Evolutionary conservation across 2,329 filamentous ascomycete genomes (phyloP).

Genomic region (Stemphylium beticola): DNA sequence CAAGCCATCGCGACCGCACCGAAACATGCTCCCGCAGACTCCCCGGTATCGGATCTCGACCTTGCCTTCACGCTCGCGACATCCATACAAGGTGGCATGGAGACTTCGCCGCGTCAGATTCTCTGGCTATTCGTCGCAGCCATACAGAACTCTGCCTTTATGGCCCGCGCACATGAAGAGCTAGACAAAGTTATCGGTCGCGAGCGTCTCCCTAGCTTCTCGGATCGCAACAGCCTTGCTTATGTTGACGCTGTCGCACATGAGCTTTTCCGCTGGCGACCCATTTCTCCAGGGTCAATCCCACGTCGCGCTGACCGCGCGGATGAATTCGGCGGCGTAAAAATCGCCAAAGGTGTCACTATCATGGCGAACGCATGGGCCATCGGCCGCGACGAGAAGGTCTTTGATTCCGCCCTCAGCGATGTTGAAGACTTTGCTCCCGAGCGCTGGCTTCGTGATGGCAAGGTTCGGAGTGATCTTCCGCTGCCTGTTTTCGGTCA

Average conservation of each 20-base stretch:
- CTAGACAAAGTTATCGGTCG: constrained; percentile 14
- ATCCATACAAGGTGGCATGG: constrained; percentile 17
- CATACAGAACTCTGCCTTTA: constrained; percentile 1
- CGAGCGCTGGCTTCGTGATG: constrained; percentile 16
- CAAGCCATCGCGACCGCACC: constrained; percentile 11
- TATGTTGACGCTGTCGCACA: constrained; percentile 15
- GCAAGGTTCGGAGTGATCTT: constrained; percentile 10
- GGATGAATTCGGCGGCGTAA: constrained; percentile 12
- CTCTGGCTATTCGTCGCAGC: constrained; percentile 17
- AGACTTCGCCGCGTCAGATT: constrained; percentile 15
- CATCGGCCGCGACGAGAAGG: constrained; percentile 15
- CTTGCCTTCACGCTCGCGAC: constrained; percentile 19
- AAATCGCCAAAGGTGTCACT: constrained; percentile 10
- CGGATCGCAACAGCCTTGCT: constrained; percentile 3
- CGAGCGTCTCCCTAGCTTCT: constrained; percentile 9
- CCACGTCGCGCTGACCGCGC: constrained; percentile 10
- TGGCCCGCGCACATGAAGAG: constrained; percentile 6
- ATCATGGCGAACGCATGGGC: constrained; percentile 19
- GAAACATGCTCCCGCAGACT: constrained; percentile 4
- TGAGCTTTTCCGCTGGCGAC: constrained; percentile 16
- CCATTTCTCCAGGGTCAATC: constrained; percentile 15
- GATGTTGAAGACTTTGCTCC: constrained; percentile 8
- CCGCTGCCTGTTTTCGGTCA: constrained; percentile 17
- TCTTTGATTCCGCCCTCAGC: constrained; percentile 9
- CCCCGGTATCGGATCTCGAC: constrained; percentile 8